Evolutionary conservation across 2,329 filamentous ascomycete species (phyloP), one percentile per base, ranked within the genome.

Genomic region (Sphaceloma murrayae): DNA sequence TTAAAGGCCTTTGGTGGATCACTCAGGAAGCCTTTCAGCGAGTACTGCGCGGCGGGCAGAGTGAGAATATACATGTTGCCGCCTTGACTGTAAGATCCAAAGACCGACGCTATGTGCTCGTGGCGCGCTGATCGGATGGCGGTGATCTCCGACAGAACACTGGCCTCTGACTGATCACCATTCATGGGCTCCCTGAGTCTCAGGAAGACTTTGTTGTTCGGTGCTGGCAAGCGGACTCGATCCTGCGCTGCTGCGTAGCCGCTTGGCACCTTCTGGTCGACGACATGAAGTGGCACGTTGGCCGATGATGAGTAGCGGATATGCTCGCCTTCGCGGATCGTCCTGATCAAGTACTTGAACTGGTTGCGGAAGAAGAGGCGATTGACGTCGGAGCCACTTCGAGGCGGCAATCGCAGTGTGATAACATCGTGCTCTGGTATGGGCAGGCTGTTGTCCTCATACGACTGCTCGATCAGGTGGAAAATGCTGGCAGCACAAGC

Each of bases 371-470:
- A 82, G 57, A 87, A 86, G 52, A 71, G 79, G 58, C 68, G 73
- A 53, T 82, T 78, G 11, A 40, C 36, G 13, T 40, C 36, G 9
- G 36, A 40, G 9, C 36, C 36, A 19, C 13, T 19, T 18, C 36
- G 36, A 19, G 36, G 24, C 21, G 36, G 36, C n/a, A 40, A 16
- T 11, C 36, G 22, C 4, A 40, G 36, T 17, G 36, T 26, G n/a
- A 82, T 56, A 45, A 70, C 73, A 48, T 78, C 73, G 57, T 85
- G 74, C 42, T 69, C 72, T 18, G 67, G 62, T 13, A 72, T 68
- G 3, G 82, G 82, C 32, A 88, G 66, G 62, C 87, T 82, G 44
- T 76, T 72, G 55, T 88, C 83, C 52, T 83, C 80, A 80, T 80
- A 85, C 17, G 78, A 81, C 55, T 82, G 77, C 60, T 87, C 82